phyloP scores from a whole-genome alignment of 75 land plant genomes.

The Chamaecyparis obtusa region DNA sequence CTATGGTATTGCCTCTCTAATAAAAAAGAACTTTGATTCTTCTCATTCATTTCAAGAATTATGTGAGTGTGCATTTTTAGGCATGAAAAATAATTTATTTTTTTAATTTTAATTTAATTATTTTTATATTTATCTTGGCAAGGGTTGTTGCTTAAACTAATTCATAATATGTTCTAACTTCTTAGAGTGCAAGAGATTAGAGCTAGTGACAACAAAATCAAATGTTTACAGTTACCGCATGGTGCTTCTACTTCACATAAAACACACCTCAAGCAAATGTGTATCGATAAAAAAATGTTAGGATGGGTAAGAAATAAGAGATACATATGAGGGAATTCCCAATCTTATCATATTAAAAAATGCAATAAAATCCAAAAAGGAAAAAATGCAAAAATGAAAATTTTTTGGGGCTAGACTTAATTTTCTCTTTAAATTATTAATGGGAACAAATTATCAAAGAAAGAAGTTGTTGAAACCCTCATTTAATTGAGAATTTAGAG shows the following conservation, averaged over 20 bases:
- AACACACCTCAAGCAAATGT: neutral
- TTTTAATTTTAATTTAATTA: too few relatives aligned
- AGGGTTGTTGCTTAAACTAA: too few relatives aligned
- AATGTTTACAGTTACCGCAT: constrained; percentile 30
- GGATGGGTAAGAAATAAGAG: neutral
- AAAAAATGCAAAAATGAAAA: too few relatives aligned
- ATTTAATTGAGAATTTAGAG: neutral
- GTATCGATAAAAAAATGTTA: neutral
- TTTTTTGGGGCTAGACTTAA: too few relatives aligned
- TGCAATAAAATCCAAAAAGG: too few relatives aligned
- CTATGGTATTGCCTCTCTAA: neutral
- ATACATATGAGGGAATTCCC: too few relatives aligned
- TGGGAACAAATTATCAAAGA: neutral
- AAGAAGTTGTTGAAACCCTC: neutral
- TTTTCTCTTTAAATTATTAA: too few relatives aligned
- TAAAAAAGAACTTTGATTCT: neutral
- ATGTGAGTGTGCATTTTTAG: neutral
- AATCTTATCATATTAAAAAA: too few relatives aligned
- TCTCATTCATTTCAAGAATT: neutral
- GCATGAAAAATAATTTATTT: too few relatives aligned
- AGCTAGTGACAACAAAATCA: constrained; percentile 11
- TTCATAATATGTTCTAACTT: neutral
- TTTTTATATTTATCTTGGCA: too few relatives aligned
- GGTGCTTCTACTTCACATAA: constrained; percentile 10
- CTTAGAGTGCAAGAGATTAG: neutral